Conservation (phyloP, 2,329 filamentous ascomycete species). For the Penicillium italicum region DNA sequence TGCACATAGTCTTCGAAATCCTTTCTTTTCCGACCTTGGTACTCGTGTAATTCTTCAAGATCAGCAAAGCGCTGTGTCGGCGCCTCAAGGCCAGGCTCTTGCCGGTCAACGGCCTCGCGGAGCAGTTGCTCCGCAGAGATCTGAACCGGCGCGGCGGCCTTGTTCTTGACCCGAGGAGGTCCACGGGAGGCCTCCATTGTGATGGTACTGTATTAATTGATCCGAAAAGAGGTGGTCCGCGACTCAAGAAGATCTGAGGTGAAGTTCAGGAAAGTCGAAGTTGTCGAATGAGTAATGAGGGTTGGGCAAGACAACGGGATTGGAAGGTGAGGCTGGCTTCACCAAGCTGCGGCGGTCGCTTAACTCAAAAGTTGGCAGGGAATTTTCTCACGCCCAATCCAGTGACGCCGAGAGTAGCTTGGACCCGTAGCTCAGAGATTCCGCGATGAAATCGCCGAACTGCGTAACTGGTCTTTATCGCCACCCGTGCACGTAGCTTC, state of each 20-base stretch:
- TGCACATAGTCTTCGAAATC: conserved; percentile 98
- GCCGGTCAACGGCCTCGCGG: conserved; percentile 92
- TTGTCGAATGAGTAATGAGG: background rate
- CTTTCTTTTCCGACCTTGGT: conserved; percentile 89
- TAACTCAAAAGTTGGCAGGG: background rate
- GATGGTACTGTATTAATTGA: conserved; percentile 14
- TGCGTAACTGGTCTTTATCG: conserved; percentile 19
- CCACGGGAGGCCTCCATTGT: conserved; percentile 87
- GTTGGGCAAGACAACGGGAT: background rate
- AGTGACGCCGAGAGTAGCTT: conserved; percentile 4
- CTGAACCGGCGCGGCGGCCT: conserved; percentile 84
- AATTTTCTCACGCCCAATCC: conserved; percentile 3
- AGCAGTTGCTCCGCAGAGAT: conserved; percentile 97
- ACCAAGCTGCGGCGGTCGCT: background rate
- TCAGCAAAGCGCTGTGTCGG: conserved; percentile 94
- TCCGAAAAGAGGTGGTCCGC: background rate
- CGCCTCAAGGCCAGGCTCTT: conserved; percentile 81
- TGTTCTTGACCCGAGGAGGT: conserved; percentile 97
- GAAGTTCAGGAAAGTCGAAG: conserved; percentile 1
- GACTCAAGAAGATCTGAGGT: background rate
- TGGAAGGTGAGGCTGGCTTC: background rate
- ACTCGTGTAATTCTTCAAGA: conserved; percentile 96
- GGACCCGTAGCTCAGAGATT: background rate
- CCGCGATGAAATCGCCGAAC: conserved; percentile 16
- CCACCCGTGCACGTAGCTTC: conserved; percentile 21